Conservation (phyloP, 73 alveolate species). For the Breviolum minutum region DNA sequence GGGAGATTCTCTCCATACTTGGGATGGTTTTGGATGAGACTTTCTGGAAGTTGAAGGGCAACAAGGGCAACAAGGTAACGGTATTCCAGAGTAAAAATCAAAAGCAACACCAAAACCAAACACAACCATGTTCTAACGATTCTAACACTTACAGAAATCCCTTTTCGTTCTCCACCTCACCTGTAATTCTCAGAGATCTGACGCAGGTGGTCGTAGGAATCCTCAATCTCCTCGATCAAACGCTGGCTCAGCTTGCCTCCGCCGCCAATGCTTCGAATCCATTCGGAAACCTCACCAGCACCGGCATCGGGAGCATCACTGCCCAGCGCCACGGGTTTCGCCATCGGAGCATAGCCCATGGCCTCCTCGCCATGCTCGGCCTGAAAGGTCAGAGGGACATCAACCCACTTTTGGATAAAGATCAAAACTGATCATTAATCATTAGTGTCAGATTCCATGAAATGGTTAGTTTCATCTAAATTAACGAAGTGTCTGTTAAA, state of each 20-base stretch:
- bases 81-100: not conserved
- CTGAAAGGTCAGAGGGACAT: not conserved
- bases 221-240: constrained; percentile 55
- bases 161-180: not conserved
- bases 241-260: constrained; percentile 71
- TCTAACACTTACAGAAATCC: not conserved
- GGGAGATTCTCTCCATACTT: not conserved
- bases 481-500: too few relatives aligned
- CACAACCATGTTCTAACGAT: not conserved
- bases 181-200: constrained; percentile 49
- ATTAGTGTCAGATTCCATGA: too few relatives aligned
- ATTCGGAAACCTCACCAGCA: constrained; percentile 41
- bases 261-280: constrained; percentile 84
- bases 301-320: not conserved
- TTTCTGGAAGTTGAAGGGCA: not conserved
- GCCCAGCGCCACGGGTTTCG: constrained; percentile 11
- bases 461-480: too few relatives aligned
- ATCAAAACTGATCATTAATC: too few relatives aligned
- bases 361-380: not conserved
- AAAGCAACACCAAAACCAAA: not conserved
- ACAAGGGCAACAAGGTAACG: not conserved
- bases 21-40: not conserved
- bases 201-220: constrained; percentile 68
- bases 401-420: too few relatives aligned
- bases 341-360: not conserved